These are phyloP conservation scores for Jatropha curcas DNA, from an alignment of 345 rosid genomes.

Conservation along the genomic window DNA sequence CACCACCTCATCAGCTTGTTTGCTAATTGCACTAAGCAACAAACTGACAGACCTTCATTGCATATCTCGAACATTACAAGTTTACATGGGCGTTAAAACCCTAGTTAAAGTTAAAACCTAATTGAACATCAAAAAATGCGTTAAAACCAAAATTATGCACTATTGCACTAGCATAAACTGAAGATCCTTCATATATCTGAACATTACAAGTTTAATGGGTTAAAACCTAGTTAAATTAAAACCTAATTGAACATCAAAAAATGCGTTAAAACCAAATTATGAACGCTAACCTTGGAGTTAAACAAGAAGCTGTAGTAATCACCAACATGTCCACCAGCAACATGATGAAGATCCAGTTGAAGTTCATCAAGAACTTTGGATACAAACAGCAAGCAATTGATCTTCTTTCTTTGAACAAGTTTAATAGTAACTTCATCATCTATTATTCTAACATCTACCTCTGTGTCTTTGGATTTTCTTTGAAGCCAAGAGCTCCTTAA, in stretches of 20 bases:
- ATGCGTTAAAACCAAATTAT: no score
- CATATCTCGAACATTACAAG: constrained; percentile 19
- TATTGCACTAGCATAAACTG: constrained; percentile 29
- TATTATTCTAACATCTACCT: constrained; percentile 81
- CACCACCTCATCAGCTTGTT: constrained; percentile 29
- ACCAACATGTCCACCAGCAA: constrained; percentile 84
- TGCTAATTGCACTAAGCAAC: constrained; percentile 34
- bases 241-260: no score
- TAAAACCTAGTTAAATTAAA: no score
- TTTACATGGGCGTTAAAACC: no score
- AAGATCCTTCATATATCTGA: constrained; percentile 36
- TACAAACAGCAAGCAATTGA: constrained; percentile 69
- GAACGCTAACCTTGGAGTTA: constrained; percentile 93
- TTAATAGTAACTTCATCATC: constrained; percentile 88
- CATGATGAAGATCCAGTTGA: constrained; percentile 77
- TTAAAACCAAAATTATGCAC: no score
- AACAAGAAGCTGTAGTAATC: constrained; percentile 75
- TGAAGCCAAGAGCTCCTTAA: constrained; percentile 86
- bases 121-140: no score
- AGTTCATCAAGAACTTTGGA: constrained; percentile 79
- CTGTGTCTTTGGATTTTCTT: constrained; percentile 77
- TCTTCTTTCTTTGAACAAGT: constrained; percentile 74
- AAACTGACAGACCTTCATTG: constrained; percentile 30
- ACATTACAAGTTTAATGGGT: background rate
- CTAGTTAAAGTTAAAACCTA: no score